Evolutionary conservation across 2,329 filamentous ascomycete genomes (phyloP), one percentile per base, ranked within the genome.

Genomic region (Sphaerulina vaccinii): DNA sequence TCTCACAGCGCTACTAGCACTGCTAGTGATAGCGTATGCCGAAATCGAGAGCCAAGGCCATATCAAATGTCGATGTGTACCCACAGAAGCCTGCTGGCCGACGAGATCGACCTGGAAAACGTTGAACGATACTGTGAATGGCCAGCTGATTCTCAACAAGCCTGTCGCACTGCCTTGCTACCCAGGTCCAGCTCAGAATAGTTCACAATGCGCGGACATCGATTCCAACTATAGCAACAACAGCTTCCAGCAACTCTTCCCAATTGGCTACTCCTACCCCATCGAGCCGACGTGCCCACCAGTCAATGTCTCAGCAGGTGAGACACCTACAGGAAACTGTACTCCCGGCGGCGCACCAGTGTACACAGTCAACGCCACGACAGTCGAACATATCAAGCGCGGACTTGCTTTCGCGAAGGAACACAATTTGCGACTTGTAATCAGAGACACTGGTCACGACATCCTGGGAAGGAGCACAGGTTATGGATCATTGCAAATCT

Each of bases 381-480:
- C 32, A 10, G n/a, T 16, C 3, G 23, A n/a, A 21, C 35, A 48
- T 24, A 29, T 52, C 9, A n/a, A 37, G 15, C 43, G 22, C 3
- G 43, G 35, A 3, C 15, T 52, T 21, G n/a, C n/a, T n/a, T 52
- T 52, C 19, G 50, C 50, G 9, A 41, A 21, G 15, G 10, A 73
- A 8, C 65, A 77, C 56, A 78, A 77, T 57, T 67, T 83, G 38
- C 75, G 80, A 2, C 61, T 83, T 0, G 68, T 81, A 2, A 55
- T 73, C 11, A 63, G 67, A 4, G 72, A 72, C 54, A 74, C 70
- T 0, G 71, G 73, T 2, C 72, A 75, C 15, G 32, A n/a, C n/a
- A n/a, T n/a, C n/a, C n/a, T n/a, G n/a, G n/a, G n/a, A n/a, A n/a
- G n/a, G n/a, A n/a, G n/a, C n/a, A n/a, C n/a, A n/a, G n/a, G n/a